phyloP scores from a whole-genome alignment of 148 eudicot species.

The Nepenthes gracilis region DNA sequence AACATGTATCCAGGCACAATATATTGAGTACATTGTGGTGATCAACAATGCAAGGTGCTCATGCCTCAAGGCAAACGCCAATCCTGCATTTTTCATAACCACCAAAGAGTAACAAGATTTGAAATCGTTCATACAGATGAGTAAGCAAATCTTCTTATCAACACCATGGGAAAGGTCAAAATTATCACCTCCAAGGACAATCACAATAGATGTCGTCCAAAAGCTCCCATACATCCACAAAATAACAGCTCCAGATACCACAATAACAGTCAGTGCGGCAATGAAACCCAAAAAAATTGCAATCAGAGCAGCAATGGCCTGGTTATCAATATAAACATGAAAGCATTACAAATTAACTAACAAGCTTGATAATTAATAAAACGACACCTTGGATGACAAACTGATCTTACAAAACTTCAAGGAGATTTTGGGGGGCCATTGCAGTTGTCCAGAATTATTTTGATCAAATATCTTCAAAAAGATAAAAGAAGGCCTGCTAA shows the following conservation, averaged over 20 bases:
- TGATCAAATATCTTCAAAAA: too few relatives aligned
- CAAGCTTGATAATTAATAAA: neutral
- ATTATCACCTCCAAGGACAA: conserved; percentile 52
- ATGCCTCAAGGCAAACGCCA: conserved; percentile 45
- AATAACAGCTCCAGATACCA: conserved; percentile 29
- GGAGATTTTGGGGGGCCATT: too few relatives aligned
- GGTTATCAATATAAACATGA: conserved; percentile 2
- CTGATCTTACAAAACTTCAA: neutral
- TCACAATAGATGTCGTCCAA: conserved; percentile 37
- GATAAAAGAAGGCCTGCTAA: too few relatives aligned
- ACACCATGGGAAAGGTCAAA: neutral
- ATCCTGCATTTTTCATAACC: conserved; percentile 39
- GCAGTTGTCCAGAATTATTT: too few relatives aligned
- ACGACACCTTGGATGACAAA: too few relatives aligned
- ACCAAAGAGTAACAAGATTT: neutral
- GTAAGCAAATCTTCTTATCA: neutral
- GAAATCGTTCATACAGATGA: neutral
- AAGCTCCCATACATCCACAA: conserved; percentile 41
- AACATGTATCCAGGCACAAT: conserved; percentile 71
- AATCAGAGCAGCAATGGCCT: conserved; percentile 52
- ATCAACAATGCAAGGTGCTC: conserved; percentile 66
- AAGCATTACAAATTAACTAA: neutral
- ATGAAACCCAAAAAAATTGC: conserved; percentile 59
- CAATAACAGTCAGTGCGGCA: conserved; percentile 31
- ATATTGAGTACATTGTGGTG: conserved; percentile 56